Conservation (phyloP, 306 rosid species). For the Vachellia pachyceras region DNA sequence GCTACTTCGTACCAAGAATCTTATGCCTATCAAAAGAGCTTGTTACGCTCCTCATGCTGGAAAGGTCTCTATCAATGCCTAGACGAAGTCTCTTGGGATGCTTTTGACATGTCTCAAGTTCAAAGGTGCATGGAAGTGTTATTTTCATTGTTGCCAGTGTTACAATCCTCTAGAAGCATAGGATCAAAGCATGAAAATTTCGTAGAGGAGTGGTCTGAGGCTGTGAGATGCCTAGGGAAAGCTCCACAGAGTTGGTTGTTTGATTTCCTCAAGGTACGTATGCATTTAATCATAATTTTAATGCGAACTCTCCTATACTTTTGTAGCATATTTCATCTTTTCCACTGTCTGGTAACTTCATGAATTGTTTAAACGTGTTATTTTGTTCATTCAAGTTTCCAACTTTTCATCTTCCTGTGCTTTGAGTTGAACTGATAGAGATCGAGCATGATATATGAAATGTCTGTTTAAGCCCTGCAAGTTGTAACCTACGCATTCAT, state of each 20-base stretch:
- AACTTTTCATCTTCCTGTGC: background rate
- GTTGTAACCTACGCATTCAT: slow-evolving; percentile 15
- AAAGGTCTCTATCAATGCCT: slow-evolving; percentile 82
- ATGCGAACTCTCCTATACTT: slow-evolving; percentile 1
- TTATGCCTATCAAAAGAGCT: slow-evolving; percentile 47
- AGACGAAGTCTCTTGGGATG: slow-evolving; percentile 69
- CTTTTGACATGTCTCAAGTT: slow-evolving; percentile 60
- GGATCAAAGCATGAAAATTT: slow-evolving; percentile 40
- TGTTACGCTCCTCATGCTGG: slow-evolving; percentile 78
- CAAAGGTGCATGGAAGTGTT: slow-evolving; percentile 86
- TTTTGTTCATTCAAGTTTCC: slow-evolving; percentile 20
- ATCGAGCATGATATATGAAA: slow-evolving; percentile 19
- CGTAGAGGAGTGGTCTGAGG: slow-evolving; percentile 78
- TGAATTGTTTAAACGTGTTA: slow-evolving; percentile 2
- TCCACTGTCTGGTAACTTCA: slow-evolving; percentile 10
- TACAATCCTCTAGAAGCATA: slow-evolving; percentile 39
- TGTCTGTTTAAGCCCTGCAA: slow-evolving; percentile 16
- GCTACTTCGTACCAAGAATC: slow-evolving; percentile 46
- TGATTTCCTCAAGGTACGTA: slow-evolving; percentile 72
- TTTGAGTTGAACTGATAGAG: slow-evolving; percentile 24
- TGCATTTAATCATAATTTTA: slow-evolving; percentile 13
- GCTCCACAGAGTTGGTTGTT: slow-evolving; percentile 73
- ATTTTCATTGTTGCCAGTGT: slow-evolving; percentile 68
- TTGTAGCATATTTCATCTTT: background rate
- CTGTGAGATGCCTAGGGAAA: slow-evolving; percentile 81